Base-by-base conservation (phyloP, 768 basidiomycete genomes). In the Collybiopsis luxurians region DNA sequence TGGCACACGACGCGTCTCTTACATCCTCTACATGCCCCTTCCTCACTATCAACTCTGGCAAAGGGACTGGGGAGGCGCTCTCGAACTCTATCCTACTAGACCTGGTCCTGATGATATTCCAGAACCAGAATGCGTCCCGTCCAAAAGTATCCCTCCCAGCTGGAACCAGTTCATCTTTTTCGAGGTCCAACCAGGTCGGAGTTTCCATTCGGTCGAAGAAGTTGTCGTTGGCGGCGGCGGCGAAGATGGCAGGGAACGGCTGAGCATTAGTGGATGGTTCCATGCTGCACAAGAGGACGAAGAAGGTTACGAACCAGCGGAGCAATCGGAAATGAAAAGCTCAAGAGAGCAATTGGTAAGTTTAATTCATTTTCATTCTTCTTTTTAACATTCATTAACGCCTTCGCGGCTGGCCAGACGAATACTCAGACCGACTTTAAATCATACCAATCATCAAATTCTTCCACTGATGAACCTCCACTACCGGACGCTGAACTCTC, bases 241-340 rank as follows among this genome's bases (percentile, higher is more conserved):
- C 21, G 74, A 85, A 60, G 89, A 90, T 43, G 88, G 87, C 0
- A 73, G 85, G 43, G 80, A 88, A 63, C 77, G 96, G 34, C 71
- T 98, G 63, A 93, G 90, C 61, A 90, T 98, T 64, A 94, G 90
- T 63, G 96, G 96, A 6, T 98, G 96, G 96, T 98, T 98, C 75
- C 96, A 98, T 67, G 85, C 87, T 23, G 88, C 93, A 0, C 86
- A 96, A 65, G 86, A 89, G 60, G 93, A 91, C 11, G 96, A 98
- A 69, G 90, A 94, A 38, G 95, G 92, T 0, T 93, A 92, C 64
- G 77, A 86, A 43, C 58, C 72, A 12, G 66, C 65, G 15, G 65
- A 70, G 38, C 69, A 66, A 27, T 63, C 73, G 21, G 77, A 81
- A 50, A 62, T 79, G 30, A 89, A 90, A 71, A 93, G 87, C 69